Conservation (phyloP, 179 eudicot genomes). For the Monotropa hypopitys region DNA sequence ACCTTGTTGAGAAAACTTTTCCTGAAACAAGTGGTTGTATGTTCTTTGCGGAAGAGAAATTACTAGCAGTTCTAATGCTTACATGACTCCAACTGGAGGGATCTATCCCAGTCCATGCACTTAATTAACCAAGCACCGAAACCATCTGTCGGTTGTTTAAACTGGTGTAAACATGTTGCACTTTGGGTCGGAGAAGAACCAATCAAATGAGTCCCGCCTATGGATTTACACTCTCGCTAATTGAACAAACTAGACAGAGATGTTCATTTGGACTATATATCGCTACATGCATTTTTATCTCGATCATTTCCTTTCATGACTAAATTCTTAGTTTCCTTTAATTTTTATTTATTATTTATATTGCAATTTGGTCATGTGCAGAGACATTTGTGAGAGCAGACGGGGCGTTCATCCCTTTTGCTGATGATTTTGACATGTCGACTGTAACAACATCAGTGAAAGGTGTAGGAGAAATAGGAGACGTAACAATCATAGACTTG, state of each 20-base stretch:
- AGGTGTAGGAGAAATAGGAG: slow-evolving; percentile 89
- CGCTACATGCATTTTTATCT: slow-evolving; percentile 3
- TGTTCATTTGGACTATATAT: background rate
- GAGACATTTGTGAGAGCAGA: slow-evolving; percentile 99
- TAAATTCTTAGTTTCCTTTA: background rate
- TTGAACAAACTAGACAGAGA: background rate
- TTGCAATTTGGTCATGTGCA: slow-evolving; percentile 23
- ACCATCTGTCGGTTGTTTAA: background rate
- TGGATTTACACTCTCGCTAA: background rate
- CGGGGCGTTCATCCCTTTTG: slow-evolving; percentile 93
- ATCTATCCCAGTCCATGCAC: too few species aligned
- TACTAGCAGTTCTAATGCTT: background rate
- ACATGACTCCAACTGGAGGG: background rate
- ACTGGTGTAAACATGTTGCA: background rate
- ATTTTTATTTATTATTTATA: background rate
- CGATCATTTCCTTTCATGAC: background rate
- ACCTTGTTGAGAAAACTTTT: background rate
- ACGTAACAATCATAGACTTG: slow-evolving; percentile 69
- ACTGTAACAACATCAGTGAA: slow-evolving; percentile 73
- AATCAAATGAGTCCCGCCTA: background rate
- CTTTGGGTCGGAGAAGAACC: background rate
- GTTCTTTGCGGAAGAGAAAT: background rate
- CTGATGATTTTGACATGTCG: slow-evolving; percentile 81
- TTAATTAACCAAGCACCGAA: background rate
- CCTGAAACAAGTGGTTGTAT: slow-evolving; percentile 2